phyloP scores from a whole-genome alignment of 495 filamentous ascomycete species.

The Podospora conica region DNA sequence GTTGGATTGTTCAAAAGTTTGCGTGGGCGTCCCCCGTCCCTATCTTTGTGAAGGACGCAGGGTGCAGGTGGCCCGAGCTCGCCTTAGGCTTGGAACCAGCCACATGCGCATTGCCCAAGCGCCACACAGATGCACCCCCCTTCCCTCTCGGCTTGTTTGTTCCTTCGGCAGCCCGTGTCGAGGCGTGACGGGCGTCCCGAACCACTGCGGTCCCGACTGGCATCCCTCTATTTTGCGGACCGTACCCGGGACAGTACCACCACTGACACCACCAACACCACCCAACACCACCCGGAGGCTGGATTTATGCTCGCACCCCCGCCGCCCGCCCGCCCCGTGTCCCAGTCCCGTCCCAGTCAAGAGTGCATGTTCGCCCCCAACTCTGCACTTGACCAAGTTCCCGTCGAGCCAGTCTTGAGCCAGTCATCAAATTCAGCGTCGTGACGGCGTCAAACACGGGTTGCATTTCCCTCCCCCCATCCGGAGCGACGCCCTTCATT shows the following conservation, averaged over 20 bases:
- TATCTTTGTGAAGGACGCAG: background rate
- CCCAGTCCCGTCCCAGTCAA: background rate
- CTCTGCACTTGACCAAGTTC: background rate
- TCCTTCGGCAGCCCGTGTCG: background rate
- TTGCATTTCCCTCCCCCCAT: background rate
- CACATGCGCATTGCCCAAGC: background rate
- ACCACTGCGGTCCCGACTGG: background rate
- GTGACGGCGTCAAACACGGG: background rate
- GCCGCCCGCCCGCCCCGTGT: background rate
- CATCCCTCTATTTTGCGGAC: background rate
- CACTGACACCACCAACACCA: background rate
- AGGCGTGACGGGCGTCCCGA: background rate
- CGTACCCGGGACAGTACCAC: background rate
- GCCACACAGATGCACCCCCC: background rate
- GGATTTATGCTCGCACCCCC: background rate
- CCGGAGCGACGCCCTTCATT: background rate
- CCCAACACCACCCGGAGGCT: background rate
- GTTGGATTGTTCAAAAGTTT: conserved; percentile 2
- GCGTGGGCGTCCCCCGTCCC: background rate
- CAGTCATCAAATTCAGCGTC: background rate
- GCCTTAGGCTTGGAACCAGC: background rate
- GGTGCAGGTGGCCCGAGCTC: background rate
- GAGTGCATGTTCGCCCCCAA: background rate
- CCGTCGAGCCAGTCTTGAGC: background rate
- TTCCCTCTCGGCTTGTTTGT: background rate